Evolutionary conservation across 371 early-diverging fungal species (phyloP).

Genomic region (Batkoa obscura): DNA sequence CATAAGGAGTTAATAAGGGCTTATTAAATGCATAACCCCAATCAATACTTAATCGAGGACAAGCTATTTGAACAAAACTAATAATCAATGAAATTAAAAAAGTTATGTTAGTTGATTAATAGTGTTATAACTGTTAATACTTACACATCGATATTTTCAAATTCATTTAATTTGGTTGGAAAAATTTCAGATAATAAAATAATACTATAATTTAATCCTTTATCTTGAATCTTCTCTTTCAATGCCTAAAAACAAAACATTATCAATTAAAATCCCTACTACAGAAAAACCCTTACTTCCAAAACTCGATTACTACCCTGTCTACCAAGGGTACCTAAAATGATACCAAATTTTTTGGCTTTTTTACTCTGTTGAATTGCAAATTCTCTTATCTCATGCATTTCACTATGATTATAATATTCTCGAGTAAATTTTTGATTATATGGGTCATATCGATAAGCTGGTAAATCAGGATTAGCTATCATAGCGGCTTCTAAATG

Average conservation of each 20-base stretch:
- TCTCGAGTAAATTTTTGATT: slow-evolving; percentile 82
- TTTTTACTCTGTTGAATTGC: slow-evolving; percentile 54
- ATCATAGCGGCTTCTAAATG: slow-evolving; percentile 99
- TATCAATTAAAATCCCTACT: neutral
- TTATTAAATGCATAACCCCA: slow-evolving; percentile 96
- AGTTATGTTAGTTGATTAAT: no score
- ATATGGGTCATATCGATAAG: slow-evolving; percentile 96
- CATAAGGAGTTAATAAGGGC: slow-evolving; percentile 94
- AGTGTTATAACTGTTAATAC: slow-evolving; percentile 8
- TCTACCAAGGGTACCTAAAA: slow-evolving; percentile 94
- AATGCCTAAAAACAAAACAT: slow-evolving; percentile 25
- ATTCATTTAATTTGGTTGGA: slow-evolving; percentile 73
- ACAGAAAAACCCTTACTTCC: slow-evolving; percentile 16
- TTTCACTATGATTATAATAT: slow-evolving; percentile 79
- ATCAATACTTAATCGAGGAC: slow-evolving; percentile 97
- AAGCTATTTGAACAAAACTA: slow-evolving; percentile 93
- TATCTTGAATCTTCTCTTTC: slow-evolving; percentile 33
- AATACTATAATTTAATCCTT: slow-evolving; percentile 40
- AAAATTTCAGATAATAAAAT: slow-evolving; percentile 89
- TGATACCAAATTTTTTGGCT: slow-evolving; percentile 71
- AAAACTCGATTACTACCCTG: slow-evolving; percentile 93
- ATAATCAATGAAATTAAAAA: no score
- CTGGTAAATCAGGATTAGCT: slow-evolving; percentile 79
- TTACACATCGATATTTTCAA: slow-evolving; percentile 71
- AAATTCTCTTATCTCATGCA: slow-evolving; percentile 65